Percentiles rank a stretch among this genome's conserved stretches.
phyloP scores from a whole-genome alignment of 208 protist genomes.

The Leishmania tarentolae region DNA sequence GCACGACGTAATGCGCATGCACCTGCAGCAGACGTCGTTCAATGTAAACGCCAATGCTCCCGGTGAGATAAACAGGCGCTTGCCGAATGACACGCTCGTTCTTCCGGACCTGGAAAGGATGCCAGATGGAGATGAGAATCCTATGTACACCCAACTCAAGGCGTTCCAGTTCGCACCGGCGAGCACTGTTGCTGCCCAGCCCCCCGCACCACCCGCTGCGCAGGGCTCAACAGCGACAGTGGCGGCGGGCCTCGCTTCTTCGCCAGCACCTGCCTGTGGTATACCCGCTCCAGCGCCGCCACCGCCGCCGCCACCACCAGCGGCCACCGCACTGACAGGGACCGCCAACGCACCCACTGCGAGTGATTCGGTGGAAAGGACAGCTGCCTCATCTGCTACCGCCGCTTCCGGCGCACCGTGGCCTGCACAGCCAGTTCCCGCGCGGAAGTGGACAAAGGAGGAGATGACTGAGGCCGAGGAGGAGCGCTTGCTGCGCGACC shows the following conservation, averaged over 20 bases:
- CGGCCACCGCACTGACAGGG: background rate
- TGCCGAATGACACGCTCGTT: slow-evolving; percentile 22
- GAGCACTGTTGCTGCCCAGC: background rate
- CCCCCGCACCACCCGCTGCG: background rate
- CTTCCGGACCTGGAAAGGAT: slow-evolving; percentile 8
- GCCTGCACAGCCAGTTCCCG: background rate
- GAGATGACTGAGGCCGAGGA: slow-evolving; percentile 8
- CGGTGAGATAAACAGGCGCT: background rate
- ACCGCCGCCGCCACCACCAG: background rate
- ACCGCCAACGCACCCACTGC: background rate
- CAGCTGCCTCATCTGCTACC: background rate
- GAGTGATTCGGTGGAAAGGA: background rate
- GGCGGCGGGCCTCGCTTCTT: background rate
- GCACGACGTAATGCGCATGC: slow-evolving; percentile 22
- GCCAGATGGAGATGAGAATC: slow-evolving; percentile 6
- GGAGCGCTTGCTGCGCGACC: slow-evolving; percentile 19
- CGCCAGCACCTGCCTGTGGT: background rate
- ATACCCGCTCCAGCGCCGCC: background rate
- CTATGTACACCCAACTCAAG: slow-evolving; percentile 15
- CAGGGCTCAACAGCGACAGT: background rate
- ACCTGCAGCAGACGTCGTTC: slow-evolving; percentile 11
- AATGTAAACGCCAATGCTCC: background rate
- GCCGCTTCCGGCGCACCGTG: background rate
- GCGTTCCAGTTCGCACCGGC: slow-evolving; percentile 9
- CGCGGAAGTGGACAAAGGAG: slow-evolving; percentile 2